phyloP scores from a whole-genome alignment of 345 rosid species.

The Citrus cavaleriei region DNA sequence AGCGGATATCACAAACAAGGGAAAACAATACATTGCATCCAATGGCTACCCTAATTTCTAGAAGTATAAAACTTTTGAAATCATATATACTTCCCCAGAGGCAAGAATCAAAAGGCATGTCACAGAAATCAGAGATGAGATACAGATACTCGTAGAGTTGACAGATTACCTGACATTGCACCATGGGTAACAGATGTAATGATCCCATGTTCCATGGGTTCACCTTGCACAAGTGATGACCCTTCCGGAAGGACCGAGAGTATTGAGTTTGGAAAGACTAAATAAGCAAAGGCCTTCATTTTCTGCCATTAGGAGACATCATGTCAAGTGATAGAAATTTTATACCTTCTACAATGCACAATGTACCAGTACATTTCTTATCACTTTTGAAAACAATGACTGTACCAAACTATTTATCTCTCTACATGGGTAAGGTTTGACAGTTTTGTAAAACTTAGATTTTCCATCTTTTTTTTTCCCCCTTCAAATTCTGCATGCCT shows the following conservation, averaged over 20 bases:
- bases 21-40: neutral
- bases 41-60: neutral
- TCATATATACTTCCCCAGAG: neutral
- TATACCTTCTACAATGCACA: neutral
- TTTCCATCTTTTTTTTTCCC: neutral
- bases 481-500: neutral
- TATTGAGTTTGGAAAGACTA: constrained; percentile 76
- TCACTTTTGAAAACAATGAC: neutral
- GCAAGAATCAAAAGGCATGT: neutral
- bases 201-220: constrained; percentile 68
- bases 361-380: neutral
- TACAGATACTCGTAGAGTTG: neutral
- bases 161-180: constrained; percentile 64
- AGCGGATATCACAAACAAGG: neutral
- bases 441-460: neutral
- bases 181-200: constrained; percentile 82
- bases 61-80: neutral
- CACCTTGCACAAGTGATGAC: constrained; percentile 39
- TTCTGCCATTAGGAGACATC: constrained; percentile 40
- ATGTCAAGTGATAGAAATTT: neutral
- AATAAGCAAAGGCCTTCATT: constrained; percentile 74
- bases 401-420: neutral
- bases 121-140: neutral
- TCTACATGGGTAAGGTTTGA: neutral
- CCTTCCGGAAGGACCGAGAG: constrained; percentile 57